These are phyloP conservation scores for Podaxis rugospora DNA, from an alignment of 768 basidiomycete genomes.

Conservation along the genomic window DNA sequence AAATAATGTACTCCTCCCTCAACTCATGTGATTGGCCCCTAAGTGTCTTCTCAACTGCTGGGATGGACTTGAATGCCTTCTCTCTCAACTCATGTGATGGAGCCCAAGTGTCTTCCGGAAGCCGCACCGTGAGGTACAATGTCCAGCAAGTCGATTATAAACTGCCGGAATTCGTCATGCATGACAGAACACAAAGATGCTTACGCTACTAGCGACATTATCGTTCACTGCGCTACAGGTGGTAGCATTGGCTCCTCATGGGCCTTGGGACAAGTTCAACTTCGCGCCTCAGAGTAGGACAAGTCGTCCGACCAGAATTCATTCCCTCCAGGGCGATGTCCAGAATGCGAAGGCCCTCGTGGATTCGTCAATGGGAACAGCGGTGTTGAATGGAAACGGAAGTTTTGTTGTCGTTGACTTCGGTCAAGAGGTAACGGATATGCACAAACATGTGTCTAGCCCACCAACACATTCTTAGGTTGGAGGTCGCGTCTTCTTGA, in stretches of 20 bases:
- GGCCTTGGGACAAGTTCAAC: slow-evolving; percentile 42
- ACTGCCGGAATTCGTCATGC: background rate
- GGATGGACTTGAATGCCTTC: background rate
- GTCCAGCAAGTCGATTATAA: background rate
- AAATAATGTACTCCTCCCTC: background rate
- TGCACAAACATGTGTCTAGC: background rate
- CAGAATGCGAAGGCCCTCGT: slow-evolving; percentile 22
- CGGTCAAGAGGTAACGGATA: slow-evolving; percentile 27
- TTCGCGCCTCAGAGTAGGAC: slow-evolving; percentile 29
- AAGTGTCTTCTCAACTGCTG: background rate
- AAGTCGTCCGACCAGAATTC: slow-evolving; percentile 27
- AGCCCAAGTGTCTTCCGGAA: background rate
- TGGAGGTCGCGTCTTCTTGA: slow-evolving; percentile 26
- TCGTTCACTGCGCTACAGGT: background rate
- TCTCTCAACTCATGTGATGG: background rate
- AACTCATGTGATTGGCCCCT: too few relatives aligned
- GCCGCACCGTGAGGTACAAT: background rate
- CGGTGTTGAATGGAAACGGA: slow-evolving; percentile 24
- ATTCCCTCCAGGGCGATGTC: slow-evolving; percentile 23
- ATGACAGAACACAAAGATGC: background rate
- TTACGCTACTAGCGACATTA: background rate
- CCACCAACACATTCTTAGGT: background rate
- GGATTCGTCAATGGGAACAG: slow-evolving; percentile 15
- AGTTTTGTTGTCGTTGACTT: slow-evolving; percentile 37
- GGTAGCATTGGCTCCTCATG: slow-evolving; percentile 25